Percentiles rank a stretch among this genome's conserved stretches.
These are phyloP conservation scores for Cercophora sp. DNA, from an alignment of 495 filamentous ascomycete species.

Conservation along the genomic window DNA sequence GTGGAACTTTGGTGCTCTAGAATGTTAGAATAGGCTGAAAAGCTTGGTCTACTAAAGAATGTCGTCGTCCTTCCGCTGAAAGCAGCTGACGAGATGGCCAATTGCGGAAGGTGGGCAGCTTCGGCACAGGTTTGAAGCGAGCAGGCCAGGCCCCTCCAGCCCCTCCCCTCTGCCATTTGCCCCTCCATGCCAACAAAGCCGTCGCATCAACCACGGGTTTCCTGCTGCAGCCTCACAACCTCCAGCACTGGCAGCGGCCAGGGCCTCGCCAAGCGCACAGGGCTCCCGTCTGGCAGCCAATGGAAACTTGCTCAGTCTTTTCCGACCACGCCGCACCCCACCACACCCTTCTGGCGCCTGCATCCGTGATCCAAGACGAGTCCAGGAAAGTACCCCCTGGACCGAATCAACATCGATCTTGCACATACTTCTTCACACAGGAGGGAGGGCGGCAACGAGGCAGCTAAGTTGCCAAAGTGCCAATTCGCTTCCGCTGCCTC, in stretches of 20 bases:
- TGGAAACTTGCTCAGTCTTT: constrained; percentile 50
- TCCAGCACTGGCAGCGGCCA: not conserved
- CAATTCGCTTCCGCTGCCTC: no score
- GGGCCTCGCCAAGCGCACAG: not conserved
- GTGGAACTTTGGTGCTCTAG: not conserved
- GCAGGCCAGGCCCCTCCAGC: constrained; percentile 1
- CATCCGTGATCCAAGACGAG: constrained; percentile 3
- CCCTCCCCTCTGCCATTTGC: not conserved
- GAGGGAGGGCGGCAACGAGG: not conserved
- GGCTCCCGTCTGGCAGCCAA: constrained; percentile 31
- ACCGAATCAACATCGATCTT: constrained; percentile 8
- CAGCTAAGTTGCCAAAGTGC: not conserved
- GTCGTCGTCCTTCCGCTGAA: not conserved
- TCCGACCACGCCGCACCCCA: constrained; percentile 35
- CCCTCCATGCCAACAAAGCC: not conserved
- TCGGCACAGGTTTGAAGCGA: not conserved
- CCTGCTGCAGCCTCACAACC: constrained; percentile 1
- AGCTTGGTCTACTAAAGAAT: no score
- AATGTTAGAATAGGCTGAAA: not conserved
- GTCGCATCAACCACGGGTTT: constrained; percentile 1
- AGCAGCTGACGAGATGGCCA: not conserved
- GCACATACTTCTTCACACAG: not conserved
- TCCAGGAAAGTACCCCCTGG: constrained; percentile 5
- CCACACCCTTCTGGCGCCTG: constrained; percentile 23
- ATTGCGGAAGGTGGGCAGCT: not conserved